phyloP scores from a whole-genome alignment of 352 stramenopile species.

The Pythium aphanidermatum region DNA sequence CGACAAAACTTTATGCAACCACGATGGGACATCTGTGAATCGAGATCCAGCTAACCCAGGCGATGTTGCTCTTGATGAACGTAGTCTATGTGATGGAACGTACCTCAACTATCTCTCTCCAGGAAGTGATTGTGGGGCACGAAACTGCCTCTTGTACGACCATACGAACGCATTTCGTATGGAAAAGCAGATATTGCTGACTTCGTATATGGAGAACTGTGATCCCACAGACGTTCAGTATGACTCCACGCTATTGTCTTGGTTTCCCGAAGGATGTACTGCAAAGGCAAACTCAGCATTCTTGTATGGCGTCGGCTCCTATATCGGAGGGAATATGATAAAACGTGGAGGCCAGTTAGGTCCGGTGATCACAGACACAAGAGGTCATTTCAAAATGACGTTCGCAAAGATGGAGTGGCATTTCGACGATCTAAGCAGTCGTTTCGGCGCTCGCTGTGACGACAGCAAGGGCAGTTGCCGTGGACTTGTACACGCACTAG shows the following conservation, averaged over 20 bases:
- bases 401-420: constrained; percentile 32
- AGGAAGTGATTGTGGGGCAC: too few relatives aligned
- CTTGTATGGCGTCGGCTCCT: constrained; percentile 34
- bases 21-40: too few relatives aligned
- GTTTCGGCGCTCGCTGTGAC: constrained; percentile 28
- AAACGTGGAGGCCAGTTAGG: constrained; percentile 6
- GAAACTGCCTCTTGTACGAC: too few relatives aligned
- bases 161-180: too few relatives aligned
- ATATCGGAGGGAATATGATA: constrained; percentile 25
- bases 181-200: constrained; percentile 29
- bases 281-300: constrained; percentile 23
- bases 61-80: too few relatives aligned
- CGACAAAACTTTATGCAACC: too few relatives aligned
- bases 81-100: too few relatives aligned
- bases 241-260: constrained; percentile 28
- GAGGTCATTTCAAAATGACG: constrained; percentile 33
- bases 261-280: constrained; percentile 25
- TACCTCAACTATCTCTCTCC: too few relatives aligned
- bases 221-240: constrained; percentile 24
- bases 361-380: constrained; percentile 23
- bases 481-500: constrained; percentile 30
- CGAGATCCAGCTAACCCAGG: too few relatives aligned
- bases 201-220: constrained; percentile 31
- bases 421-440: constrained; percentile 21
- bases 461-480: constrained; percentile 18